Evolutionary conservation across 2,329 filamentous ascomycete species (phyloP), one percentile per base, ranked within the genome.

Genomic region (Ascochyta clinopodiicola): DNA sequence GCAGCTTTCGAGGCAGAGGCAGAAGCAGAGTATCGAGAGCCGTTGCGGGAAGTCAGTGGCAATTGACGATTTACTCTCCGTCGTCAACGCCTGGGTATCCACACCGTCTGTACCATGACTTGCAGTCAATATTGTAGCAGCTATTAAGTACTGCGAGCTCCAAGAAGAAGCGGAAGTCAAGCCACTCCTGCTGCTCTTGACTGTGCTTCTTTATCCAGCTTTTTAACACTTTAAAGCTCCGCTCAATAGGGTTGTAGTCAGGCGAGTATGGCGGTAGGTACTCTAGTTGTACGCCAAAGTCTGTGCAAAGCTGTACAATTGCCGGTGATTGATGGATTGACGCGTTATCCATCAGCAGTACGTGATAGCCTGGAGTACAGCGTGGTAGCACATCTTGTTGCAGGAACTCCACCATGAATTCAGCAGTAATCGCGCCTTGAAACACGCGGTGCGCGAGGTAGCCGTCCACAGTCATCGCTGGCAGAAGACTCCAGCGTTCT

Each of bases 191-290:
- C n/a, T n/a, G n/a, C n/a, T n/a, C n/a, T n/a, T n/a, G n/a, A n/a
- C n/a, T n/a, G 19, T 24, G n/a, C n/a, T 9, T 9, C 29, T 48
- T 38, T 15, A 37, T 59, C 52, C 39, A 61, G 25, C 49, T 43
- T 35, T 59, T 61, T 4, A 61, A 32, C 13, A 50, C 42, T 12
- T 51, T 45, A 35, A 61, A 61, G 12, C n/a, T 52, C 38, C 31
- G 22, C 50, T 61, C 42, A 38, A 61, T 56, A 19, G 58, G 55
- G 42, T 61, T 61, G 21, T 55, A 61, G 34, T 58, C 37, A 21
- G 58, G 55, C 27, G 45, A 60, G 49, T 60, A 58, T 32, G 37
- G 57, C 8, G 37, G 57, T 13, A 60, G 24, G 35, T 55, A 58
- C 45, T 55, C 51, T 27, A 59, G 25, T 17, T 38, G 29, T 43